Evolutionary conservation across 1,139 yeast genomes (phyloP).

Genomic region (Sugiyamaella novakii): DNA sequence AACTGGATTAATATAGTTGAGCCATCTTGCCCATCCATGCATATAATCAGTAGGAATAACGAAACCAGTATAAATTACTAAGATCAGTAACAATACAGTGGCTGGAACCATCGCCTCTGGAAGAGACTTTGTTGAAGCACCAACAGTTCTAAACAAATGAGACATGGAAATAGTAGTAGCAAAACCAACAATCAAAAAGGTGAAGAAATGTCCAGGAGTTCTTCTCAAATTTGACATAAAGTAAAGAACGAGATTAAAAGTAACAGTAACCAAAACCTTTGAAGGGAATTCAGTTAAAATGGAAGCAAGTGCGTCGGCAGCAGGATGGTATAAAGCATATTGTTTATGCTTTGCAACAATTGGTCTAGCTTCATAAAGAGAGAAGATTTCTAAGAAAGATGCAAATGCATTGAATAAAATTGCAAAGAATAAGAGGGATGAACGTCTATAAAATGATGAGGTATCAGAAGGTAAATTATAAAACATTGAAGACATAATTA

Average conservation of each 20-base stretch:
- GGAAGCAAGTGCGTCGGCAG: conserved; percentile 75
- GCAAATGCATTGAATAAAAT: conserved; percentile 75
- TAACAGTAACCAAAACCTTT: conserved; percentile 55
- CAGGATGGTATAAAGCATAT: conserved; percentile 73
- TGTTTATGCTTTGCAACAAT: conserved; percentile 78
- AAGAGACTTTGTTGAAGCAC: conserved; percentile 61
- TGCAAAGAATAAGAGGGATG: conserved; percentile 76
- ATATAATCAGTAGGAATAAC: conserved; percentile 66
- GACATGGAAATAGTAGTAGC: conserved; percentile 66
- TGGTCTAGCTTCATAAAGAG: conserved; percentile 72
- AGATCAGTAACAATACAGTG: conserved; percentile 58
- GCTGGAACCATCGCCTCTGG: conserved; percentile 77
- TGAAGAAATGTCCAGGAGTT: conserved; percentile 68
- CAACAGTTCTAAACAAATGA: conserved; percentile 70
- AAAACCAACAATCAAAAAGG: conserved; percentile 58
- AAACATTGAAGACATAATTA: conserved; percentile 73
- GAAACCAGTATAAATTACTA: conserved; percentile 77
- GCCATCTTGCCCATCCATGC: conserved; percentile 82
- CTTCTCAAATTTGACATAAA: conserved; percentile 70
- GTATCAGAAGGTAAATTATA: conserved; percentile 57
- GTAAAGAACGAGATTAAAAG: conserved; percentile 64
- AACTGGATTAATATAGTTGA: conserved; percentile 70
- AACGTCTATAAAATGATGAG: conserved; percentile 63
- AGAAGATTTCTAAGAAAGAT: conserved; percentile 70
- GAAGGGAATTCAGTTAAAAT: conserved; percentile 68